Conservation (phyloP, 169 alveolate species). For the Eimeria sp. region DNA sequence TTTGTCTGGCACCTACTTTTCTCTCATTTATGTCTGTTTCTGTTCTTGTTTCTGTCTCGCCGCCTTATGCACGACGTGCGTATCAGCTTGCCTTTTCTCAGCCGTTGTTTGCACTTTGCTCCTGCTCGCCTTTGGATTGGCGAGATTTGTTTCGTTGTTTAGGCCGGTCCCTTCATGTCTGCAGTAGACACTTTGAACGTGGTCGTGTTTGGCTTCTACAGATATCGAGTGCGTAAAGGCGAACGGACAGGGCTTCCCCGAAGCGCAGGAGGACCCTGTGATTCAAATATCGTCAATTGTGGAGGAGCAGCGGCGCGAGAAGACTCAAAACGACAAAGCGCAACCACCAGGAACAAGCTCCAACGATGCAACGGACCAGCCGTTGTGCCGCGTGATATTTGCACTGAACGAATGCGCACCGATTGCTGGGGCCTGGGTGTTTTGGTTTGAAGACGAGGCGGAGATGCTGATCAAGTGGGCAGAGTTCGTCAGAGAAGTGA, state of each 20-base stretch:
- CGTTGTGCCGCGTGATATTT: slow-evolving; percentile 91
- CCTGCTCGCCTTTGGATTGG: no score
- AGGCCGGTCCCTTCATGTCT: neutral
- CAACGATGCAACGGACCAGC: slow-evolving; percentile 84
- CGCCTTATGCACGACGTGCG: no score
- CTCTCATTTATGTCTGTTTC: no score
- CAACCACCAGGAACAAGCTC: neutral
- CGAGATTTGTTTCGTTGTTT: neutral
- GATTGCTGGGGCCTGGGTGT: slow-evolving; percentile 92
- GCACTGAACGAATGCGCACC: slow-evolving; percentile 92
- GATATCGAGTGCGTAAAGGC: slow-evolving; percentile 95
- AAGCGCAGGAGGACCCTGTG: slow-evolving; percentile 97
- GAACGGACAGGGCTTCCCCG: slow-evolving; percentile 97
- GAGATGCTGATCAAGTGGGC: slow-evolving; percentile 85
- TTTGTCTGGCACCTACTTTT: no score
- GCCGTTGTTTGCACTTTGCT: no score
- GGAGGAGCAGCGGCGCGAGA: slow-evolving; percentile 83
- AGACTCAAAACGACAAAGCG: neutral
- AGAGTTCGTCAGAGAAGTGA: slow-evolving; percentile 81
- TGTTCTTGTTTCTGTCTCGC: neutral
- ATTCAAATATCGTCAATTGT: slow-evolving; percentile 97
- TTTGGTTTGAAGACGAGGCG: slow-evolving; percentile 92
- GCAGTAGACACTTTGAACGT: neutral
- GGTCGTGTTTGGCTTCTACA: neutral
- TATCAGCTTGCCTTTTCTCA: no score